phyloP scores from a whole-genome alignment of 768 basidiomycete species.

The Psilocybe subaeruginosa region DNA sequence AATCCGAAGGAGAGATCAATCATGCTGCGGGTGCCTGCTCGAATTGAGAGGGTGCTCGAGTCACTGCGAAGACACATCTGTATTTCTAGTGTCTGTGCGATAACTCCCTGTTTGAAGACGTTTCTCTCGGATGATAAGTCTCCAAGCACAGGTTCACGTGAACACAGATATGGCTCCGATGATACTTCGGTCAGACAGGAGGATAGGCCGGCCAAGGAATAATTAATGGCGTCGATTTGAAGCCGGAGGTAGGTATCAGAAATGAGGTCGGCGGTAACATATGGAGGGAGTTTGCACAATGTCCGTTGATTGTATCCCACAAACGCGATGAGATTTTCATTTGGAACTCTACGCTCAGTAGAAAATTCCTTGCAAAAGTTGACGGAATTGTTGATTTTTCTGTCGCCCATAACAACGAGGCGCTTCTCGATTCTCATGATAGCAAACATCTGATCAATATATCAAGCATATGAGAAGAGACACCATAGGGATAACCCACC shows the following conservation, averaged over 20 bases:
- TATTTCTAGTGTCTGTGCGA: conserved; percentile 12
- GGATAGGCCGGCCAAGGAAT: conserved; percentile 5
- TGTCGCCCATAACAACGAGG: neutral
- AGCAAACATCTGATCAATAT: conserved; percentile 4
- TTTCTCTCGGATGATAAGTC: conserved; percentile 1
- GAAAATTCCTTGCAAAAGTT: neutral
- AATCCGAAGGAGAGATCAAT: conserved; percentile 17
- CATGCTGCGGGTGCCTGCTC: conserved; percentile 18
- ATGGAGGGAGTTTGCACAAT: conserved; percentile 3
- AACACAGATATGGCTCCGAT: conserved; percentile 12
- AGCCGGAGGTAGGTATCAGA: conserved; percentile 13
- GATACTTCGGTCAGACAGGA: conserved; percentile 9
- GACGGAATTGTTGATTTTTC: neutral
- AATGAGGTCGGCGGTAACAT: conserved; percentile 6
- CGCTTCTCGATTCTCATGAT: conserved; percentile 8
- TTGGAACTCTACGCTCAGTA: neutral
- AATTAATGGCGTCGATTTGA: conserved; percentile 13
- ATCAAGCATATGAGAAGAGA: neutral
- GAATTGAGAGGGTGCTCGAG: conserved; percentile 11
- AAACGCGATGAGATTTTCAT: conserved; percentile 10
- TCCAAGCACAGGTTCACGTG: conserved; percentile 5
- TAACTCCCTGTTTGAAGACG: conserved; percentile 7
- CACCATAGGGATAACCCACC: conserved; percentile 1
- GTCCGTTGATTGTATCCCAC: conserved; percentile 4
- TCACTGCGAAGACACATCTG: conserved; percentile 12